phyloP scores from a whole-genome alignment of 805 yeast species.

The Candida cerambycidarum region DNA sequence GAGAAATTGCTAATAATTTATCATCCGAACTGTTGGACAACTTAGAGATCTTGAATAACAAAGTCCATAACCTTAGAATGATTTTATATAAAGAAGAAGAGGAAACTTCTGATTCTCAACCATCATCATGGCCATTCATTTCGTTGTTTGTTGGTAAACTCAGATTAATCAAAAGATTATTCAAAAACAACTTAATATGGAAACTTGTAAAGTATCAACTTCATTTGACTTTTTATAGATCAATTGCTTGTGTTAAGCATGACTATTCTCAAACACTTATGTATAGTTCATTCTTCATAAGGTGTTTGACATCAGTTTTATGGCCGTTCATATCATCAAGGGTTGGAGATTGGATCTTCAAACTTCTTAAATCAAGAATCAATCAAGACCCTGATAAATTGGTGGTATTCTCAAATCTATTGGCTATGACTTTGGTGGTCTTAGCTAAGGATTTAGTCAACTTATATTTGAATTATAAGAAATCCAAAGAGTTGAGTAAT shows the following conservation, averaged over 20 bases:
- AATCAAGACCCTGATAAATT: constrained; percentile 19
- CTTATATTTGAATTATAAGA: constrained; percentile 27
- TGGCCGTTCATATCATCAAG: constrained; percentile 43
- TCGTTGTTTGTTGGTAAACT: background rate
- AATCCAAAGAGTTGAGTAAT: constrained; percentile 29
- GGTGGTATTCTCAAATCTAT: constrained; percentile 29
- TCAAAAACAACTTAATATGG: constrained; percentile 8
- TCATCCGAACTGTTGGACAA: constrained; percentile 20
- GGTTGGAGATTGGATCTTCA: constrained; percentile 26
- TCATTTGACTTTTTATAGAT: constrained; percentile 19
- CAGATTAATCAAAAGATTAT: background rate
- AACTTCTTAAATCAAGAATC: constrained; percentile 8
- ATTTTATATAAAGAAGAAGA: background rate
- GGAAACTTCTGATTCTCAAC: too few relatives aligned
- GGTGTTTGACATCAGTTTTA: constrained; percentile 31
- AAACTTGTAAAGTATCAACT: constrained; percentile 15
- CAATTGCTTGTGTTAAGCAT: constrained; percentile 33
- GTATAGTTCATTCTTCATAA: constrained; percentile 23
- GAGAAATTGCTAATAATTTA: constrained; percentile 33
- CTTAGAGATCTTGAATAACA: constrained; percentile 18
- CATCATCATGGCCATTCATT: background rate
- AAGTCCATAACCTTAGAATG: constrained; percentile 1
- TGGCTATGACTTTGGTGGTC: constrained; percentile 33
- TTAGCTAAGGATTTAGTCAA: constrained; percentile 34
- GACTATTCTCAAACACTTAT: constrained; percentile 33